Evolutionary conservation across 129 eudicot genomes (phyloP).

Genomic region (Dittrichia graveolens): DNA sequence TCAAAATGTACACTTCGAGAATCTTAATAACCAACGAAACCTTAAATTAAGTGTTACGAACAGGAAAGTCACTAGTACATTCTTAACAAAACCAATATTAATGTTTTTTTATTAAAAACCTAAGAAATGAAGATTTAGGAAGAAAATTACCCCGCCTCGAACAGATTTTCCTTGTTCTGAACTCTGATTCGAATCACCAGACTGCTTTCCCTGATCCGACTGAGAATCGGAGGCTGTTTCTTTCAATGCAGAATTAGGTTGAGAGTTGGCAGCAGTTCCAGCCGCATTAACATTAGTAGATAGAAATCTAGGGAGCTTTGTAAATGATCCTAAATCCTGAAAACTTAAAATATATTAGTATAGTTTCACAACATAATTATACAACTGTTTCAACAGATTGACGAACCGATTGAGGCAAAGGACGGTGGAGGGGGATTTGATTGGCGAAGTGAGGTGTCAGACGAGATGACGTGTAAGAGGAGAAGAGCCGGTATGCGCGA

Average conservation of each 20-base stretch:
- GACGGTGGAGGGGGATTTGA: conserved; percentile 35
- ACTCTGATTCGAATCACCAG: conserved; percentile 54
- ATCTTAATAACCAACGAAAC: background rate
- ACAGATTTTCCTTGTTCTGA: conserved; percentile 65
- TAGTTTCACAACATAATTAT: background rate
- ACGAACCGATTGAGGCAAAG: conserved; percentile 40
- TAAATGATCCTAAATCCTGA: conserved; percentile 38
- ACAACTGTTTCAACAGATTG: background rate
- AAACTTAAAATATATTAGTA: background rate
- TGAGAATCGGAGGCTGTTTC: conserved; percentile 31
- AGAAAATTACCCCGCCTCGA: conserved; percentile 71
- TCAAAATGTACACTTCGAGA: background rate
- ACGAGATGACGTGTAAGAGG: conserved; percentile 32
- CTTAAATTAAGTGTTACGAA: background rate
- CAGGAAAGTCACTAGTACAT: too few relatives aligned
- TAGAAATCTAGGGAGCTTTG: conserved; percentile 45
- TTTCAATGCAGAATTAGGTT: conserved; percentile 34
- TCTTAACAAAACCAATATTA: too few relatives aligned
- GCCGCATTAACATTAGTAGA: conserved; percentile 41
- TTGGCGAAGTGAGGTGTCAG: conserved; percentile 33
- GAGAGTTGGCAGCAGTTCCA: conserved; percentile 21
- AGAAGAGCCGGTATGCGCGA: conserved; percentile 38
- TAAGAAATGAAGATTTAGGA: background rate
- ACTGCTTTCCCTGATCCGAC: conserved; percentile 43
- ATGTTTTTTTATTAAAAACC: too few relatives aligned